phyloP scores from a whole-genome alignment of 306 rosid genomes.

The Coriaria nepalensis region DNA sequence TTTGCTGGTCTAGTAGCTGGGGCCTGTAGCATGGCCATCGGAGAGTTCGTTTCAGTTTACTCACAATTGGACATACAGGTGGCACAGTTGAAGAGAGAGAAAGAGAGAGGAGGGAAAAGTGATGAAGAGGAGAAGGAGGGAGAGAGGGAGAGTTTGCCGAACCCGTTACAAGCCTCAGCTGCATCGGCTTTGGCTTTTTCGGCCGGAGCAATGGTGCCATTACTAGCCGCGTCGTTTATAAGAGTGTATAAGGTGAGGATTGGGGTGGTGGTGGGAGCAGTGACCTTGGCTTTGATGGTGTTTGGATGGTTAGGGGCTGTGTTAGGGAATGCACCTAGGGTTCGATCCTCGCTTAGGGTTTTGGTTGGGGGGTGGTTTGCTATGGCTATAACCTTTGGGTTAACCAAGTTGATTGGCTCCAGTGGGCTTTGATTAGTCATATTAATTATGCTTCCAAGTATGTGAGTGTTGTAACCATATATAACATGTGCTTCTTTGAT shows the following conservation, averaged over 20 bases:
- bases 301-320: slow-evolving; percentile 74
- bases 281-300: slow-evolving; percentile 40
- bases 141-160: slow-evolving; percentile 48
- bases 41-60: slow-evolving; percentile 87
- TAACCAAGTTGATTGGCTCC: slow-evolving; percentile 69
- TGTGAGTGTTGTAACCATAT: too few species aligned
- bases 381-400: slow-evolving; percentile 71
- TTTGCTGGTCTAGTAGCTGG: slow-evolving; percentile 86
- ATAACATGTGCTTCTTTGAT: too few species aligned
- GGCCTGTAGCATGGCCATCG: slow-evolving; percentile 95
- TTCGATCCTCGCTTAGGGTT: slow-evolving; percentile 47
- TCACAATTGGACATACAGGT: slow-evolving; percentile 70
- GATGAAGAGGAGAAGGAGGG: background rate
- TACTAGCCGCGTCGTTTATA: slow-evolving; percentile 70
- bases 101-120: slow-evolving; percentile 5
- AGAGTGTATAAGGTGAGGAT: slow-evolving; percentile 48
- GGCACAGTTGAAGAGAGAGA: slow-evolving; percentile 51
- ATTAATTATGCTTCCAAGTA: too few species aligned
- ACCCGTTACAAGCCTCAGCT: slow-evolving; percentile 73
- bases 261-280: slow-evolving; percentile 49
- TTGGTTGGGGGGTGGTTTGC: slow-evolving; percentile 86
- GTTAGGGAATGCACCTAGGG: slow-evolving; percentile 50
- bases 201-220: slow-evolving; percentile 72
- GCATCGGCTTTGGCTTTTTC: slow-evolving; percentile 82
- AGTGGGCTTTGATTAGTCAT: slow-evolving; percentile 27